Base-by-base conservation (phyloP, 345 rosid genomes). In the Moricandia arvensis region DNA sequence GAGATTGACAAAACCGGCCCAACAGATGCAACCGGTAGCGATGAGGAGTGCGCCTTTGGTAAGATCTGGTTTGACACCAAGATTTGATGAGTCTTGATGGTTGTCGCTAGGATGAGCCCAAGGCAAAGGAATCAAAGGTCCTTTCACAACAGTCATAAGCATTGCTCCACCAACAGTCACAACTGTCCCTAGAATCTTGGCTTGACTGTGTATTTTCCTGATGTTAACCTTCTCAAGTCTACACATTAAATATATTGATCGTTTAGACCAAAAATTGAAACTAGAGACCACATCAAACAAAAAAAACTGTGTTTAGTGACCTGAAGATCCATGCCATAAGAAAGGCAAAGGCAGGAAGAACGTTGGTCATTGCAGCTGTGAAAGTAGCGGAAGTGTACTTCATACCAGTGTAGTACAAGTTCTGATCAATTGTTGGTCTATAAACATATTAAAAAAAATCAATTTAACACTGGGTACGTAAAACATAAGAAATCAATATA, bases 151-250 rank as follows among this genome's bases (percentile, higher is more conserved):
- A 35, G 96, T 88, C 97, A 95, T 91, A 13, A 95, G 13, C 93
- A 89, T 90, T 17, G 99, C 99, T 77, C 97, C 99, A 17, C 93
- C 93, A 38, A 92, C 87, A 1, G 97, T 88, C 59, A 95, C 90
- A 21, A 88, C 3, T 4, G 99, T 95, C 41, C 99, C 97, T n/a
- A 87, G 8, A 59, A 90, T 78, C 86, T 91, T 95, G 66, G 92
- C 99, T 75, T 82, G 88, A 87, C 97, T 89, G 18, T 76, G 92
- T 53, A 87, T 7, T 60, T 81, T 86, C 79, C 66, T 78, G 21
- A 88, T 18, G 15, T 84, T 83, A 8, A 95, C 85, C 70, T 79
- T 88, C 89, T 95, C 99, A 15, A 95, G 83, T 85, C 97, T 91
- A 59, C 27, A 71, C 33, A 57, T 34, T 35, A 67, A 29, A 41